phyloP scores from a whole-genome alignment of 225 moss, liverwort and hornwort species.

The Neckera pumila region DNA sequence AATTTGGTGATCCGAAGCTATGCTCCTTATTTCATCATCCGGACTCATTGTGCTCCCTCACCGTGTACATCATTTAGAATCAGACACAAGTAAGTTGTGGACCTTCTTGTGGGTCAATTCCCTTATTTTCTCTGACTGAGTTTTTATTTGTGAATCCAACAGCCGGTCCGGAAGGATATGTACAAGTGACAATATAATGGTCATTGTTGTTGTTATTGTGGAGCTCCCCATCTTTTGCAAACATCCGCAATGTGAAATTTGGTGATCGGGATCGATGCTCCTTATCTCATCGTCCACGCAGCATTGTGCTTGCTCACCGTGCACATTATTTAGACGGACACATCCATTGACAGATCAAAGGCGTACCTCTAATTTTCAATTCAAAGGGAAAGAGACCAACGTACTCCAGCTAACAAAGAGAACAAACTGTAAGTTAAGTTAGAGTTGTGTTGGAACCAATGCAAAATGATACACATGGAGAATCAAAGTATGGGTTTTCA shows the following conservation, averaged over 20 bases:
- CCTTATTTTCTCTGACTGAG: rapidly evolving
- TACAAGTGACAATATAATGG: no score
- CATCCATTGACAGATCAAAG: not conserved
- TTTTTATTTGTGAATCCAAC: not conserved
- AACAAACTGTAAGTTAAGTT: not conserved
- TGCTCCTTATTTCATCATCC: not conserved
- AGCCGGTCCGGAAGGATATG: no score
- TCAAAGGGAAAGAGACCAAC: not conserved
- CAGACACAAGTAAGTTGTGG: not conserved
- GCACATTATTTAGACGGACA: not conserved
- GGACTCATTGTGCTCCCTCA: slow-evolving; percentile 15
- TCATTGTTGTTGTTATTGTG: not conserved
- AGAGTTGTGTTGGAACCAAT: not conserved
- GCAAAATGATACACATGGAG: not conserved
- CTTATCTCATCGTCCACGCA: not conserved
- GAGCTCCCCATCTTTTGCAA: not conserved
- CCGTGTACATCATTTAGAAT: not conserved
- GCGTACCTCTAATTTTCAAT: not conserved
- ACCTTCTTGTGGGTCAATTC: not conserved
- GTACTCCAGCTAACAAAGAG: not conserved
- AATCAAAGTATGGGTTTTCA: not conserved
- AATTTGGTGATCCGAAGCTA: not conserved
- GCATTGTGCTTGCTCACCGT: slow-evolving; percentile 4
- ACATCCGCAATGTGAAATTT: not conserved
- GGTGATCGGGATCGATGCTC: not conserved